Percentiles rank a stretch among this genome's conserved stretches.
phyloP scores from a whole-genome alignment of 148 eudicot genomes.

The Dianthus caryophyllus region DNA sequence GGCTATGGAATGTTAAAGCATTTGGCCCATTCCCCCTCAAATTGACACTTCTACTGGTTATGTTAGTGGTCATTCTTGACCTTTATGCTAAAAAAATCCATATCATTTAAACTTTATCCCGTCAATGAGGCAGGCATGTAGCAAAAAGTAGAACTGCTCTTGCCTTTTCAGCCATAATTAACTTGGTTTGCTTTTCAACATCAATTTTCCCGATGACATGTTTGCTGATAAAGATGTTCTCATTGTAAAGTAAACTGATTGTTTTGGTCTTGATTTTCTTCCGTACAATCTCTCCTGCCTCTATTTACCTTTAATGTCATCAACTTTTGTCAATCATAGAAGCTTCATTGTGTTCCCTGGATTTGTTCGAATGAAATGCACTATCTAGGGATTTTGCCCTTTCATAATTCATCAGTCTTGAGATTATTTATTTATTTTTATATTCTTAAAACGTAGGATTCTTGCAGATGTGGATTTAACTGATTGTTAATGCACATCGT shows the following conservation, averaged over 20 bases:
- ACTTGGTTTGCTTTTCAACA: no score
- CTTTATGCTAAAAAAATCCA: background rate
- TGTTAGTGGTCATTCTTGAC: background rate
- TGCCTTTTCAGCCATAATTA: background rate
- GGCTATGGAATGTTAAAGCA: background rate
- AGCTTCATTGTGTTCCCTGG: background rate
- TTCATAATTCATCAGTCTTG: background rate
- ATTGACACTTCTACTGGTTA: background rate
- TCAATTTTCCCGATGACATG: no score
- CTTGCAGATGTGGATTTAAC: background rate
- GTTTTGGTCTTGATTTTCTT: no score
- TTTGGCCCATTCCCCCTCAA: background rate
- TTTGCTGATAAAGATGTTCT: background rate
- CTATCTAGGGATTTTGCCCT: background rate
- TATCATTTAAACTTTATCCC: background rate
- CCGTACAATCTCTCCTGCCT: no score
- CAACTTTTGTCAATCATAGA: background rate
- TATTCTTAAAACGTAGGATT: background rate
- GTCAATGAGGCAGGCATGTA: background rate
- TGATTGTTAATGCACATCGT: constrained; percentile 6
- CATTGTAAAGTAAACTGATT: background rate
- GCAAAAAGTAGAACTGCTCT: background rate
- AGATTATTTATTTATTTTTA: background rate
- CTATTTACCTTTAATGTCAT: background rate
- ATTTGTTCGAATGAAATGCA: background rate